These are phyloP conservation scores for Arabidopsis lyrata DNA, from an alignment of 441 rosid species.

Conservation along the genomic window DNA sequence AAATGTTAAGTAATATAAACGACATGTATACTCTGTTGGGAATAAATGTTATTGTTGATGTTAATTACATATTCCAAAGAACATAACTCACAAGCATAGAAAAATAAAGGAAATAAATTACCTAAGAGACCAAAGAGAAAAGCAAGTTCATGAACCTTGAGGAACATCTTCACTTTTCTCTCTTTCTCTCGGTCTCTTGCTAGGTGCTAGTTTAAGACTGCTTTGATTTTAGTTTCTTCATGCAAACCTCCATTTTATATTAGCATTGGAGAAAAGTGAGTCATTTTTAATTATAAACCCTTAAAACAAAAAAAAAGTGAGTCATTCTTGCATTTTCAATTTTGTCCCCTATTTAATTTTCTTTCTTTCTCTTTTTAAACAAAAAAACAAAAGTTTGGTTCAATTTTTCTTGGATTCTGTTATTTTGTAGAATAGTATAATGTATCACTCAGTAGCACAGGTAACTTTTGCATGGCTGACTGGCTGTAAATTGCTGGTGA, in stretches of 20 bases:
- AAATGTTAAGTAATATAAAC: neutral
- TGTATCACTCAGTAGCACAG: constrained; percentile 10
- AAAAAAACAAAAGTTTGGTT: constrained; percentile 29
- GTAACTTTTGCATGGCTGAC: constrained; percentile 27
- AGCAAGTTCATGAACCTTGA: constrained; percentile 51
- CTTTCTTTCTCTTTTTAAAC: constrained; percentile 9
- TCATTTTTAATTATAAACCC: no score
- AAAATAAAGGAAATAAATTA: constrained; percentile 28
- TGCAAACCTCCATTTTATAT: constrained; percentile 37
- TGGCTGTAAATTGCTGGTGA: constrained; percentile 27
- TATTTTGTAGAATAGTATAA: constrained; percentile 2
- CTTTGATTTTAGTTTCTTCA: constrained; percentile 32
- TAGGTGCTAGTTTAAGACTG: constrained; percentile 18
- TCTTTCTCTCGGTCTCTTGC: constrained; percentile 8
- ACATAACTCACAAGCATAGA: neutral
- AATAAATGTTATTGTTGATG: neutral
- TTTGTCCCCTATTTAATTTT: neutral
- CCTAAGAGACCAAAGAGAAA: constrained; percentile 71
- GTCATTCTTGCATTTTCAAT: constrained; percentile 17
- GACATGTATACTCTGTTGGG: neutral
- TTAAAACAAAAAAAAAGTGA: neutral
- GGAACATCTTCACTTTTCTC: constrained; percentile 31
- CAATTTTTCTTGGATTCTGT: constrained; percentile 32
- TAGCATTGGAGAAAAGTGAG: constrained; percentile 17
- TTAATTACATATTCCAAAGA: neutral